phyloP scores from a whole-genome alignment of 768 basidiomycete species.

The Dioszegia crocea region DNA sequence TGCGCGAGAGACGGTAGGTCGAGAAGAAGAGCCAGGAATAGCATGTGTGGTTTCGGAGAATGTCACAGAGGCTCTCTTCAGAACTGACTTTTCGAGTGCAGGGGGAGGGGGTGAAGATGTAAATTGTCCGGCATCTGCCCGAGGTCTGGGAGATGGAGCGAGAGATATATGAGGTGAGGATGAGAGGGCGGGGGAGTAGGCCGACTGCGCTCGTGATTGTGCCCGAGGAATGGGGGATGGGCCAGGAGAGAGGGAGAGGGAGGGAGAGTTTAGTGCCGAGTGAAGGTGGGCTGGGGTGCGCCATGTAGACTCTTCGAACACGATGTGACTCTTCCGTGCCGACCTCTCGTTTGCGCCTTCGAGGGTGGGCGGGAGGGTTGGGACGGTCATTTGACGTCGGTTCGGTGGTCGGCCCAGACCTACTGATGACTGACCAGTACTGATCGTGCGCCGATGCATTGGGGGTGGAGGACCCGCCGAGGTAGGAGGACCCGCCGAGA shows the following conservation, averaged over 20 bases:
- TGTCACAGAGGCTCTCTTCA: conserved; percentile 2
- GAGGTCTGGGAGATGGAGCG: not conserved
- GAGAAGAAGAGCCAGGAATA: not conserved
- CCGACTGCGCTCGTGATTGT: not conserved
- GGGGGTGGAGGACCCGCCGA: not conserved
- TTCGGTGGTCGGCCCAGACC: conserved; percentile 2
- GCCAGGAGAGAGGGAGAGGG: not conserved
- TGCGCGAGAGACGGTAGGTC: not conserved
- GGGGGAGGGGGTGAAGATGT: not conserved
- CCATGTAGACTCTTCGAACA: conserved; percentile 7
- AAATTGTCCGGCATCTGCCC: not conserved
- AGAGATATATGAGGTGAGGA: not conserved
- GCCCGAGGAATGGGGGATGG: not conserved
- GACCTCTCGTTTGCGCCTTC: not conserved
- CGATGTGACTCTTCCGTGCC: conserved; percentile 2
- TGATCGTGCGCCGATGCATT: conserved; percentile 3
- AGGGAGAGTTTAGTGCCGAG: not conserved
- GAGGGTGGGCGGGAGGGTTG: conserved; percentile 7
- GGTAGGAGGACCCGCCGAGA: not conserved
- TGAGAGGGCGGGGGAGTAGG: not conserved
- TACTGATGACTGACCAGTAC: not conserved
- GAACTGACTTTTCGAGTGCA: conserved; percentile 2
- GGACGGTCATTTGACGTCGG: conserved; percentile 10
- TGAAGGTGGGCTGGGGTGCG: conserved; percentile 3
- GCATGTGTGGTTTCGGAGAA: not conserved